Evolutionary conservation across 352 stramenopile genomes (phyloP).

Genomic region (Phytophthora meadii): DNA sequence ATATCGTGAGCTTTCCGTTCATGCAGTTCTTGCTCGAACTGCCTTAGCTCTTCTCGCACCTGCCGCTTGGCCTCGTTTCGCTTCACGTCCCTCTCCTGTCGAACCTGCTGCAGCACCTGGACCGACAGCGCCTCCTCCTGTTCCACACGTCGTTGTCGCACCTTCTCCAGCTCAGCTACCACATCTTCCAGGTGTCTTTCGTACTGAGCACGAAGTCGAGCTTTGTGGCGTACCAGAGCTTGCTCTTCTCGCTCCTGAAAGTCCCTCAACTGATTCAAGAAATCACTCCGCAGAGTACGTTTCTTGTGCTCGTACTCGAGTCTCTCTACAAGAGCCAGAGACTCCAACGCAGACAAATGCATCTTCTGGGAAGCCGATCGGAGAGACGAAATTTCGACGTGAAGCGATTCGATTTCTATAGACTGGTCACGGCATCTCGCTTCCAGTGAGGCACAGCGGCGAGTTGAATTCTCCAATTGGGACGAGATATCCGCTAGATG

Average conservation of each 20-base stretch:
- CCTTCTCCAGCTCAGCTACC: conserved; percentile 61
- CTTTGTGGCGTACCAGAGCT: conserved; percentile 68
- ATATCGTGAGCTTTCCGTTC: conserved; percentile 57
- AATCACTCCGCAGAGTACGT: conserved; percentile 64
- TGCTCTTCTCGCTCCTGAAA: conserved; percentile 80
- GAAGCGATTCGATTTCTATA: conserved; percentile 57
- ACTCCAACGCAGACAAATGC: conserved; percentile 62
- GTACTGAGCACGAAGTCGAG: conserved; percentile 64
- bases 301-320: conserved; percentile 85
- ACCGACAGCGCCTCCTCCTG: conserved; percentile 61
- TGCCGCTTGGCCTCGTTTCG: conserved; percentile 51
- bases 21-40: conserved; percentile 55
- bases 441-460: conserved; percentile 49
- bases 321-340: conserved; percentile 53
- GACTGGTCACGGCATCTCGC: conserved; percentile 56
- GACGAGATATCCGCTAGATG: conserved; percentile 59
- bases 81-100: conserved; percentile 60
- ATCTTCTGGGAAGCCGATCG: conserved; percentile 53
- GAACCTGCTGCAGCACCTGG: conserved; percentile 62
- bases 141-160: conserved; percentile 60
- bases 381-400: conserved; percentile 61
- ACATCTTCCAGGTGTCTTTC: conserved; percentile 74
- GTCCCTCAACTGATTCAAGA: conserved; percentile 62
- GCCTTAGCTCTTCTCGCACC: conserved; percentile 55
- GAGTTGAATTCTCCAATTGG: conserved; percentile 54